Base-by-base conservation (phyloP, 2,329 filamentous ascomycete genomes). In the Ophiosphaerella herpotricha region DNA sequence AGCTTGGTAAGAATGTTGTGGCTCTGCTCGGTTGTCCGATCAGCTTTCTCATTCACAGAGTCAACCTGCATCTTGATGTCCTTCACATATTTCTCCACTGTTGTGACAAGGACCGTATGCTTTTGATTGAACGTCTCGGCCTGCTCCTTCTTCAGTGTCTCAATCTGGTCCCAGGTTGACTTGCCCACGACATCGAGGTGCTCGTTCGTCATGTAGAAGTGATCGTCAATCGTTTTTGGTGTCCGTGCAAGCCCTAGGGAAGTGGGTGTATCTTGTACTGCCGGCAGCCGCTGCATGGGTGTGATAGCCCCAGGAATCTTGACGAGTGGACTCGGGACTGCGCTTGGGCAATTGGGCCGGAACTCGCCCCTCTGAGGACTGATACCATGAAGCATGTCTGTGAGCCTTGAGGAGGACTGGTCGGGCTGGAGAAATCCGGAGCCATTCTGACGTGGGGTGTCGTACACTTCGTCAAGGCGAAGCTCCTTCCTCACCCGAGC, bases 161-260 rank as follows among this genome's bases (percentile, higher is more conserved):
- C 52, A 3, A 70, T 47, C 31, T 55, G 44, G 39, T 71, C 67
- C 46, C 63, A 67, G 0, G 61, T 57, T 6, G 59, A 66, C 36
- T 66, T 61, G 32, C 58, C 66, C 1, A 68, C 54, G 6, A 68
- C 60, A 33, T 72, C 70, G 16, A 74, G 63, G 54, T 74, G 71
- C 41, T 68, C 62, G 41, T 73, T 71, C 7, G 62, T 63, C 61
- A 71, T 69, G 51, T 56, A 65, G 56, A 74, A 73, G 46, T 72
- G 68, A n/a, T 67, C 64, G 5, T 62, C 57, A 13, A 63, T 56
- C 7, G 42, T 49, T 41, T 53, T 61, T 16, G 54, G 56, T 32
- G 54, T 47, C 3, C 39, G 44, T 7, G 45, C 48, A 6, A 41
- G 44, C 4, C 44, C 29, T 14, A 48, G 40, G 7, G 49, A 18